Evolutionary conservation across 768 basidiomycete species (phyloP).

Genomic region (Suillus americanus): DNA sequence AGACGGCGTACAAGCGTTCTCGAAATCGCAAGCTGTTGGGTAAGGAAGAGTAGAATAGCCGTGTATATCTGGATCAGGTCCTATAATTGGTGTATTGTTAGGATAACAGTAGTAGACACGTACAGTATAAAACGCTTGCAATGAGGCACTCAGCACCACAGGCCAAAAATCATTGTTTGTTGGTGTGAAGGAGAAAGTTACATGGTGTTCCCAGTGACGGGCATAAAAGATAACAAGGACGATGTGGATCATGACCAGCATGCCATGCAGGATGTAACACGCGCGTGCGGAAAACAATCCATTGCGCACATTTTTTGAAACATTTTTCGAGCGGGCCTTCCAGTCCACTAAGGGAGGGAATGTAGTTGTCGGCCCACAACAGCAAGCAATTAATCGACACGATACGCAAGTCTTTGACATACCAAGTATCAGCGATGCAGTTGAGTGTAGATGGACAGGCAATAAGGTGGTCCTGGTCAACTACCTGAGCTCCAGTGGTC

Average conservation of each 20-base stretch:
- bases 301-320: not conserved
- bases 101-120: not conserved
- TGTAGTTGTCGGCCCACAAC: not conserved
- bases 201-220: slow-evolving; percentile 7
- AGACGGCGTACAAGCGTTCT: slow-evolving; percentile 4
- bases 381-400: too few relatives aligned
- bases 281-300: not conserved
- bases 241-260: not conserved
- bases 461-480: not conserved
- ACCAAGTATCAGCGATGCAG: not conserved
- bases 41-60: slow-evolving; percentile 12
- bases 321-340: not conserved
- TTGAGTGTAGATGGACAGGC: not conserved
- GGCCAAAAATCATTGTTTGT: not conserved
- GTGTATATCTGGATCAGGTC: slow-evolving; percentile 10
- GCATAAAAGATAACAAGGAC: slow-evolving; percentile 1
- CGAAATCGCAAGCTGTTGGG: slow-evolving; percentile 14
- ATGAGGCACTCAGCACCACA: slow-evolving; percentile 1
- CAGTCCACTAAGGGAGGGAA: not conserved
- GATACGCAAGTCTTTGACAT: not conserved
- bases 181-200: not conserved
- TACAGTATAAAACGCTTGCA: slow-evolving; percentile 11
- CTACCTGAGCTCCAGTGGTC: not conserved
- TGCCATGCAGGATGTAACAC: not conserved
- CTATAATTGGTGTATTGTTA: not conserved